Percentiles rank a stretch among this genome's conserved stretches.
Conservation (phyloP, 805 yeast genomes). For the Torulaspora franciscae region DNA sequence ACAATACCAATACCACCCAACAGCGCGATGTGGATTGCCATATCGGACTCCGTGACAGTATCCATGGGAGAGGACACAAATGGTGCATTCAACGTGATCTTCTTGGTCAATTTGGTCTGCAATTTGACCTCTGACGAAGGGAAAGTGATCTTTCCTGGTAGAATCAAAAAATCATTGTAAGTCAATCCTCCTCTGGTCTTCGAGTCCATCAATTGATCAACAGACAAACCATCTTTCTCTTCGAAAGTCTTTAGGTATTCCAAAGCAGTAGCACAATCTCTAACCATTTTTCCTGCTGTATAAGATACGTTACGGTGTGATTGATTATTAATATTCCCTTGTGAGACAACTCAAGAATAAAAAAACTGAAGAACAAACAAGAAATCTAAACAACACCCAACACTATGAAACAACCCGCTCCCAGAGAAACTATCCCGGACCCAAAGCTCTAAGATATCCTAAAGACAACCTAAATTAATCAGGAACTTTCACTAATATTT, state of each 20-base stretch:
- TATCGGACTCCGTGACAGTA: constrained; percentile 93
- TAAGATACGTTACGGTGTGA: constrained; percentile 1
- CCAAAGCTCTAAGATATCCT: constrained; percentile 3
- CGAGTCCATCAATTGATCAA: constrained; percentile 84
- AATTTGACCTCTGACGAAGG: constrained; percentile 72
- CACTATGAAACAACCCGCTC: constrained; percentile 7
- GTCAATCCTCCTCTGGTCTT: constrained; percentile 90
- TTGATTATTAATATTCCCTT: not conserved
- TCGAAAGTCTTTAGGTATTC: constrained; percentile 61
- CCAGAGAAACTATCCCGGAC: constrained; percentile 12
- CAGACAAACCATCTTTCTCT: constrained; percentile 79
- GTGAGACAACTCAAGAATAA: constrained; percentile 1
- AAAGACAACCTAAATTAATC: not conserved
- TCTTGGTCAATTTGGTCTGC: constrained; percentile 86
- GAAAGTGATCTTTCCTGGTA: constrained; percentile 92
- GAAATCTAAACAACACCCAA: constrained; percentile 8
- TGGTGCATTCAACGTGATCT: constrained; percentile 86
- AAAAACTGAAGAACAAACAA: constrained; percentile 1
- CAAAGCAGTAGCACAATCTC: constrained; percentile 57
- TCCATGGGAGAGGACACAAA: constrained; percentile 99
- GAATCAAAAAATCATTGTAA: constrained; percentile 89
- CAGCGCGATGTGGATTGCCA: constrained; percentile 98
- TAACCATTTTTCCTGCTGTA: constrained; percentile 13
- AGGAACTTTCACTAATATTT: constrained; percentile 12
- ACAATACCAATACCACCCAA: constrained; percentile 98